A percentile compares a stretch with the other conserved stretches of the same genome.
phyloP scores from a whole-genome alignment of 768 basidiomycete species.

The Tephrocybe sp. region DNA sequence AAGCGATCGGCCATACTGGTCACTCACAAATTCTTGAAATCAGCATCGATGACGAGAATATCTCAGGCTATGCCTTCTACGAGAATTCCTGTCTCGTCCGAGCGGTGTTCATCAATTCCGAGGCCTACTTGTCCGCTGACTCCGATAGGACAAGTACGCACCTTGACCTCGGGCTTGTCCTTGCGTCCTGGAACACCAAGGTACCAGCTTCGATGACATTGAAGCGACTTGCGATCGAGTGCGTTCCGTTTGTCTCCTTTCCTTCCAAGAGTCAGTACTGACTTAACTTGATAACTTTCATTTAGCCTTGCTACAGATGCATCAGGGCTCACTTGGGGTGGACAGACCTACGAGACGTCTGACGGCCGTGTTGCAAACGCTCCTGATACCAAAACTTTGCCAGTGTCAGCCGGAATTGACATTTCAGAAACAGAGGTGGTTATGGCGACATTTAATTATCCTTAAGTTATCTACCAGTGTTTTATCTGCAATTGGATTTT shows the following conservation, averaged over 20 bases:
- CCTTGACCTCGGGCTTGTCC: slow-evolving; percentile 36
- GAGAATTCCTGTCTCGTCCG: slow-evolving; percentile 40
- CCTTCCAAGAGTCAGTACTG: neutral
- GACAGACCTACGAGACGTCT: slow-evolving; percentile 53
- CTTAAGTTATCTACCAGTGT: neutral
- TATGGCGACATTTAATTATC: slow-evolving; percentile 31
- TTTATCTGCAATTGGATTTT: neutral
- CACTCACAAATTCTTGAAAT: slow-evolving; percentile 45
- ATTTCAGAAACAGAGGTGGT: slow-evolving; percentile 48
- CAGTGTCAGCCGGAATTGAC: slow-evolving; percentile 36
- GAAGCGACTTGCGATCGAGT: slow-evolving; percentile 50
- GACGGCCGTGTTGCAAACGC: slow-evolving; percentile 39
- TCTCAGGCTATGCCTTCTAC: slow-evolving; percentile 64
- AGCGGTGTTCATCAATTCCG: slow-evolving; percentile 57
- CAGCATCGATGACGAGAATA: slow-evolving; percentile 36
- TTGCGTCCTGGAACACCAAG: slow-evolving; percentile 12
- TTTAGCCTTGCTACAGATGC: slow-evolving; percentile 47
- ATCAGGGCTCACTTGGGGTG: slow-evolving; percentile 53
- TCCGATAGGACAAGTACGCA: slow-evolving; percentile 38
- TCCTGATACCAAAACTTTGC: slow-evolving; percentile 23
- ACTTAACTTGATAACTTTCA: neutral
- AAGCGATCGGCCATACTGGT: slow-evolving; percentile 51
- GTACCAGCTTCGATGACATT: slow-evolving; percentile 30
- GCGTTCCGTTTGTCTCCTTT: slow-evolving; percentile 13
- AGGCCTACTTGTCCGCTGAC: slow-evolving; percentile 41